Conservation (phyloP, 2,329 filamentous ascomycete genomes). For the Colletotrichum sp. region DNA sequence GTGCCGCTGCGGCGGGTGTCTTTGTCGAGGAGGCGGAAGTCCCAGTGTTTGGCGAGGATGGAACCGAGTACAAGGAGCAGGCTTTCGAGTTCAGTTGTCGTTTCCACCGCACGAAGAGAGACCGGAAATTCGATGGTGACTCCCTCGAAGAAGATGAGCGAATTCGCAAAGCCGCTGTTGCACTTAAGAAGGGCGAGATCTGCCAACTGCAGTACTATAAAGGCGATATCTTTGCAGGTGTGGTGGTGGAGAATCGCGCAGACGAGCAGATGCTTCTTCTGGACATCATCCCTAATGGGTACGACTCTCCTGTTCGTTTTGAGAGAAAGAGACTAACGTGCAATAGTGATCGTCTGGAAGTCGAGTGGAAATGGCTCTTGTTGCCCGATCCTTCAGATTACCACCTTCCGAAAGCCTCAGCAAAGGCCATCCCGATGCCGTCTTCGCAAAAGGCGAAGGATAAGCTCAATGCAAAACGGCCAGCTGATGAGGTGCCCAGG, state of each 20-base stretch:
- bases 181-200: slow-evolving; percentile 73
- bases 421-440: slow-evolving; percentile 74
- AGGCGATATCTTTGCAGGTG: slow-evolving; percentile 88
- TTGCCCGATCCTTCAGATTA: slow-evolving; percentile 74
- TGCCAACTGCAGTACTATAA: slow-evolving; percentile 86
- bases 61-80: slow-evolving; percentile 89
- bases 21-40: slow-evolving; percentile 88
- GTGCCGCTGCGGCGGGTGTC: slow-evolving; percentile 88
- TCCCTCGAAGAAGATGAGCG: slow-evolving; percentile 72
- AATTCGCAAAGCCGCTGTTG: slow-evolving; percentile 70
- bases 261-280: slow-evolving; percentile 79
- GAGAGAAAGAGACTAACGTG: slow-evolving; percentile 41
- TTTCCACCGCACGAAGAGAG: slow-evolving; percentile 88
- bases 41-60: slow-evolving; percentile 87
- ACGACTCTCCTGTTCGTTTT: slow-evolving; percentile 40
- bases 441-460: slow-evolving; percentile 65
- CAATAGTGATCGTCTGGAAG: slow-evolving; percentile 71
- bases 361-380: slow-evolving; percentile 84
- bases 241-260: slow-evolving; percentile 81
- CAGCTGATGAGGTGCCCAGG: slow-evolving; percentile 64
- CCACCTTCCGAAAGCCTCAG: slow-evolving; percentile 74
- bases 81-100: slow-evolving; percentile 94
- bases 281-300: slow-evolving; percentile 85
- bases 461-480: slow-evolving; percentile 69
- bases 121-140: slow-evolving; percentile 73